Percentiles rank a stretch among this genome's conserved stretches.
phyloP scores from a whole-genome alignment of 306 rosid species.

The Castanopsis chinensis region DNA sequence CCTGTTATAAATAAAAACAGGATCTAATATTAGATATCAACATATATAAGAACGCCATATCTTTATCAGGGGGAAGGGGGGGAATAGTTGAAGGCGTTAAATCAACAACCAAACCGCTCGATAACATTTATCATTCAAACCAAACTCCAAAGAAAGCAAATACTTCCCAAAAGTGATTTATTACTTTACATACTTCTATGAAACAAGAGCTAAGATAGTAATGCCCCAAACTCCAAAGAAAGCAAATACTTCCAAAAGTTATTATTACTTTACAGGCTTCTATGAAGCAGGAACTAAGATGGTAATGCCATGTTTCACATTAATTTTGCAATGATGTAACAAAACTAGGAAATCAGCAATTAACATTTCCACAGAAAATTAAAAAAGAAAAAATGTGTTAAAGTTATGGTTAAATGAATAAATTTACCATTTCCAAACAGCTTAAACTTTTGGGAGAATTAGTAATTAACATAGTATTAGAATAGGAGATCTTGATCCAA shows the following conservation, averaged over 20 bases:
- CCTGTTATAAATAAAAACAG: constrained; percentile 45
- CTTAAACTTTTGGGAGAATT: no score
- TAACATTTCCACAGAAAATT: no score
- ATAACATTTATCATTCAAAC: background rate
- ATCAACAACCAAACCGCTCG: background rate
- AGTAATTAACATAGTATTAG: no score
- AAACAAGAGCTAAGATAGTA: background rate
- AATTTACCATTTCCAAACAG: no score
- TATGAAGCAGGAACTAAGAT: background rate
- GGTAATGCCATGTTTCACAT: background rate
- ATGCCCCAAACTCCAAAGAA: background rate
- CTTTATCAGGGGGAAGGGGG: background rate
- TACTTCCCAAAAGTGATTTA: background rate
- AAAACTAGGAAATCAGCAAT: background rate
- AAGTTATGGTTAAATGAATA: no score
- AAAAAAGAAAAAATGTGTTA: no score
- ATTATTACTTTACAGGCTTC: background rate
- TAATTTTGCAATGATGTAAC: background rate
- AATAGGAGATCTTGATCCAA: no score
- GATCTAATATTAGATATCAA: constrained; percentile 12
- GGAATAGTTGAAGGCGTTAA: background rate
- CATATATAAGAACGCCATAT: background rate
- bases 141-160: background rate
- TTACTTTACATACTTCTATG: background rate
- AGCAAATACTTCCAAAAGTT: background rate